Percentiles rank a stretch among this genome's conserved stretches.
Conservation (phyloP, 1,284 basidiomycete genomes). For the Fomitiporia mediterranea region DNA sequence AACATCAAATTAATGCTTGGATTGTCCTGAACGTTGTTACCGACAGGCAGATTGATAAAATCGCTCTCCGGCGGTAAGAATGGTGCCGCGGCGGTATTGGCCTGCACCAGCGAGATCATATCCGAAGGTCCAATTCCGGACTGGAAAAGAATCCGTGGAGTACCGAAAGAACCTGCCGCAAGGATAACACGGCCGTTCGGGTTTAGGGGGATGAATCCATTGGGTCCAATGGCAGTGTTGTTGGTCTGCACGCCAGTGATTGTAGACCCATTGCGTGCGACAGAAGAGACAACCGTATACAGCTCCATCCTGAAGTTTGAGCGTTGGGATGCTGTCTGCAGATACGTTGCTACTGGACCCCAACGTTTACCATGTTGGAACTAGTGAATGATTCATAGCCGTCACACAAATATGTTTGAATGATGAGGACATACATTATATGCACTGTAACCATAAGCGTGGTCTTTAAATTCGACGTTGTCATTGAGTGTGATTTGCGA, state of each 20-base stretch:
- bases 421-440: conserved; percentile 41
- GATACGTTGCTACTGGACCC: conserved; percentile 57
- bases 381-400: conserved; percentile 26
- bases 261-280: conserved; percentile 52
- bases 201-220: conserved; percentile 52
- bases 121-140: conserved; percentile 60
- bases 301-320: conserved; percentile 49
- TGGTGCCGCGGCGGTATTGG: conserved; percentile 41
- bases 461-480: conserved; percentile 51
- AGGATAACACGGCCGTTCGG: conserved; percentile 57
- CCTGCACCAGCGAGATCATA: conserved; percentile 49
- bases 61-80: conserved; percentile 44
- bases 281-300: conserved; percentile 45
- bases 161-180: conserved; percentile 52
- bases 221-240: conserved; percentile 48
- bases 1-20: conserved; percentile 64
- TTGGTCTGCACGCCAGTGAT: conserved; percentile 60
- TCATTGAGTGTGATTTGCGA: conserved; percentile 50
- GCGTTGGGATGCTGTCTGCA: conserved; percentile 49
- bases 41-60: conserved; percentile 60
- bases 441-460: conserved; percentile 53
- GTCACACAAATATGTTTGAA: not conserved
- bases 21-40: conserved; percentile 49
- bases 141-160: conserved; percentile 55
- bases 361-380: conserved; percentile 55